Evolutionary conservation across 2,329 filamentous ascomycete genomes (phyloP), one percentile per base, ranked within the genome.

Genomic region (Aspergillus thermomutatus): DNA sequence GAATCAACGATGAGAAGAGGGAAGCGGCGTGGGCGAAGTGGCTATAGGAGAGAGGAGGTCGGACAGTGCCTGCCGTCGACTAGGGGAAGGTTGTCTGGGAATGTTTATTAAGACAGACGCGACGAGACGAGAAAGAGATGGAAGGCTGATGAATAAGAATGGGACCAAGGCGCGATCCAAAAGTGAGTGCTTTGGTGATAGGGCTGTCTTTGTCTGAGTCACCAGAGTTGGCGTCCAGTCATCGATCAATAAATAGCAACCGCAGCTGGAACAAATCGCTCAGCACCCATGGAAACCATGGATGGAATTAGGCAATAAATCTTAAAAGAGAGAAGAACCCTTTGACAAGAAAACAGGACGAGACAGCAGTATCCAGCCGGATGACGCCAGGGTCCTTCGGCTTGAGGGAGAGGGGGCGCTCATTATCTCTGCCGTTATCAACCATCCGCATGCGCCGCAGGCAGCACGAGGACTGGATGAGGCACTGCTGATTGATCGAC

Each of bases 391-490:
- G 23, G n/a, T 28, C 26, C 48, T 21, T 5, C 14, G 17, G 21
- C 17, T 5, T 11, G 28, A 40, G 43, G 11, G 5, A 25, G 43
- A 25, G 43, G 43, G 11, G n/a, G 6, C 6, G 21, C 21, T 21
- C 43, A 46, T 46, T 46, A 25, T 46, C 43, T 8, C 10, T 46
- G 5, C 14, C 14, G 4, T 23, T 46, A 46, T 46, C 43, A 46
- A 46, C 43, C 43, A 46, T 46, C 41, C 41, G 46, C 50, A 50
- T 45, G 47, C 52, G 48, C 43, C 28, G 48, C 37, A 50, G 48
- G 31, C 52, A 50, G 57, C 57, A 59, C 57, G 57, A 50, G 57
- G 54, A 49, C 57, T 25, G 54, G 50, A 52, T 51, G 43, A 57
- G 50, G 45, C 54, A 49, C 51, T 54, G 49, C 57, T 57, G 43